A percentile compares a stretch with the other conserved stretches of the same genome.
These are phyloP conservation scores for Sanghuangporus sanghuang DNA, from an alignment of 1,284 basidiomycete genomes.

Conservation along the genomic window DNA sequence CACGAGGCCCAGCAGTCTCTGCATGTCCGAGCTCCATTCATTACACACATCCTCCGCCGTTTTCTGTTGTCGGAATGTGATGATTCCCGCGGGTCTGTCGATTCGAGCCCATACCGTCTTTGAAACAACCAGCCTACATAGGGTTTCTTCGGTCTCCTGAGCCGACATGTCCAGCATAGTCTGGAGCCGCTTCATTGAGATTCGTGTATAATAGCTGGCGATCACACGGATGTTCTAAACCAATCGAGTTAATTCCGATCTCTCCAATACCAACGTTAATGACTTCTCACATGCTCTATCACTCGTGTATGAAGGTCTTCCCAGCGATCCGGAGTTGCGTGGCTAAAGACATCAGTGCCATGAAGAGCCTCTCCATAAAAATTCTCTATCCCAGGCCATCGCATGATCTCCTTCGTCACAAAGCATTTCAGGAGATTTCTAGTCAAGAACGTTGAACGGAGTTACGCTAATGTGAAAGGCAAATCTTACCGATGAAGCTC, in stretches of 20 bases:
- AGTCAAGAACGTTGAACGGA: neutral
- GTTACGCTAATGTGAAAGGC: slow-evolving; percentile 16
- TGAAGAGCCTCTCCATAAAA: slow-evolving; percentile 86
- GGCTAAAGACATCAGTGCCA: slow-evolving; percentile 77
- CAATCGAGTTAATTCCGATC: slow-evolving; percentile 10
- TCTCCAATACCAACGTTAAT: neutral
- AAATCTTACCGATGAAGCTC: slow-evolving; percentile 78
- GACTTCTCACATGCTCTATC: slow-evolving; percentile 84
- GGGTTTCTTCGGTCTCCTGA: slow-evolving; percentile 81
- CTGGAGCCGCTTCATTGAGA: slow-evolving; percentile 80
- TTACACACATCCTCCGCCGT: slow-evolving; percentile 91
- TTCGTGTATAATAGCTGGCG: slow-evolving; percentile 91
- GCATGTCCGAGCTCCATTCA: slow-evolving; percentile 95
- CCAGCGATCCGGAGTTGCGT: slow-evolving; percentile 74
- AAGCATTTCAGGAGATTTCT: slow-evolving; percentile 97
- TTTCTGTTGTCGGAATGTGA: slow-evolving; percentile 77
- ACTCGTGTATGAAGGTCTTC: slow-evolving; percentile 94
- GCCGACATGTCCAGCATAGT: slow-evolving; percentile 83
- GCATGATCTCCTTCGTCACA: slow-evolving; percentile 91
- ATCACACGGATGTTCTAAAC: slow-evolving; percentile 92
- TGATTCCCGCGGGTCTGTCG: slow-evolving; percentile 87
- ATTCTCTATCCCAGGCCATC: slow-evolving; percentile 94
- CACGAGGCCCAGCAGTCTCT: slow-evolving; percentile 75
- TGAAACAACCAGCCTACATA: slow-evolving; percentile 87
- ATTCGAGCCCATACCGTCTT: slow-evolving; percentile 92